Evolutionary conservation across 768 basidiomycete species (phyloP).

Genomic region (Russula earlei): DNA sequence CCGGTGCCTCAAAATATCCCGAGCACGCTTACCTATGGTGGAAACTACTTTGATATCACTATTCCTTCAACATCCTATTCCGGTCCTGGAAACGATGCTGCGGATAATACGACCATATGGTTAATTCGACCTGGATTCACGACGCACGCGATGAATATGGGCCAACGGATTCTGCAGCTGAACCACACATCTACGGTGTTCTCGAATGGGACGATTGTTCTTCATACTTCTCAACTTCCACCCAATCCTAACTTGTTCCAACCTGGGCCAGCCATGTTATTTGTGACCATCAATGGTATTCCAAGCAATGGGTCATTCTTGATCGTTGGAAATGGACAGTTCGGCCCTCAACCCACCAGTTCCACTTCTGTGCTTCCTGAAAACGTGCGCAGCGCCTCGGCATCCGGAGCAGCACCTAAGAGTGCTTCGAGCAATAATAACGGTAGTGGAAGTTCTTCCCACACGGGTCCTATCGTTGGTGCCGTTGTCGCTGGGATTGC

Average conservation of each 20-base stretch:
- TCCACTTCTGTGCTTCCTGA: conserved; percentile 39
- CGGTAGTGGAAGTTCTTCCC: conserved; percentile 25
- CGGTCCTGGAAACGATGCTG: conserved; percentile 58
- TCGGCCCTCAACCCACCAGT: conserved; percentile 58
- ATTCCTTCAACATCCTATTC: conserved; percentile 58
- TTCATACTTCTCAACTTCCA: conserved; percentile 77
- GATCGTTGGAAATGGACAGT: conserved; percentile 67
- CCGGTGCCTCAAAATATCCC: conserved; percentile 68
- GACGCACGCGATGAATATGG: conserved; percentile 85
- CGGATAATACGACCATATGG: conserved; percentile 65
- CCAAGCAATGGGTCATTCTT: conserved; percentile 73
- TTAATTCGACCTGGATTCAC: conserved; percentile 80
- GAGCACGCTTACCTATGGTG: conserved; percentile 73
- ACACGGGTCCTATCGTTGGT: conserved; percentile 40
- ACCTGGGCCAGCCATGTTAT: conserved; percentile 81
- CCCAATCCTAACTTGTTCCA: conserved; percentile 81
- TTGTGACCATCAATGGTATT: conserved; percentile 75
- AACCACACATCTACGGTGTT: conserved; percentile 81
- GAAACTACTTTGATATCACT: conserved; percentile 64
- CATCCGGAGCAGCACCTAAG: conserved; percentile 31
- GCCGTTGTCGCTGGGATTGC: conserved; percentile 45
- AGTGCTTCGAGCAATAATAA: conserved; percentile 20
- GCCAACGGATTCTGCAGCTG: conserved; percentile 71
- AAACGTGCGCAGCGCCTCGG: conserved; percentile 35
- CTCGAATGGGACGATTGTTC: conserved; percentile 60